phyloP scores from a whole-genome alignment of 805 yeast species.

The Isabelozyma pseudorhagii region DNA sequence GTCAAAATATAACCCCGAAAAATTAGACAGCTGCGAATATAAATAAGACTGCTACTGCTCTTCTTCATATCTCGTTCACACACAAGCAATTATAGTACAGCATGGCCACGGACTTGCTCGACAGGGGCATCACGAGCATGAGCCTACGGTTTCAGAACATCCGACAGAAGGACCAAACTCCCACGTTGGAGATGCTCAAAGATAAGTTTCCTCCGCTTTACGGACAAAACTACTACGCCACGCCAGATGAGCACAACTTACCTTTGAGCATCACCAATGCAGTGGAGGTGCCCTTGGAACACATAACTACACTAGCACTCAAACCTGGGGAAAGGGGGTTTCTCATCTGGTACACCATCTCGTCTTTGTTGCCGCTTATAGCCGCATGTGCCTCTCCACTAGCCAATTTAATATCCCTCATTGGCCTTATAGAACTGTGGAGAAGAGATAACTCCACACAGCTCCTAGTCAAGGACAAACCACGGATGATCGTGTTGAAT shows the following conservation, averaged over 20 bases:
- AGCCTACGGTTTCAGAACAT: background rate
- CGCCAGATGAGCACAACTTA: background rate
- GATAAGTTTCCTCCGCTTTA: conserved; percentile 17
- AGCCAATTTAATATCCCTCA: conserved; percentile 69
- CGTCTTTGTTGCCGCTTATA: conserved; percentile 69
- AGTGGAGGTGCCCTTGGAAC: conserved; percentile 28
- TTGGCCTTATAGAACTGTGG: conserved; percentile 74
- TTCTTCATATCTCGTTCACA: too few species aligned
- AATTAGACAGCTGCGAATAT: background rate
- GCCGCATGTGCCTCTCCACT: conserved; percentile 80
- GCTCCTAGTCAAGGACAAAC: conserved; percentile 27
- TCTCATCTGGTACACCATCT: conserved; percentile 59
- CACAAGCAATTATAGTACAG: background rate
- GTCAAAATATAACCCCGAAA: background rate
- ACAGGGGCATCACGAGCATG: background rate
- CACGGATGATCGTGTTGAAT: conserved; percentile 54
- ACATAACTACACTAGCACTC: conserved; percentile 26
- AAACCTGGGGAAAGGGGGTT: conserved; percentile 37
- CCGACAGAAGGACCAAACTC: background rate
- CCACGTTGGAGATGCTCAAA: conserved; percentile 3
- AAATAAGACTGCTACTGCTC: background rate
- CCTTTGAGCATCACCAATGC: conserved; percentile 24
- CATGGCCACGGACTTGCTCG: background rate
- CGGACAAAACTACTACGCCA: conserved; percentile 1
- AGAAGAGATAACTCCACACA: conserved; percentile 27